Base-by-base conservation (phyloP, 2,329 filamentous ascomycete species). In the Neofusicoccum laricinum region DNA sequence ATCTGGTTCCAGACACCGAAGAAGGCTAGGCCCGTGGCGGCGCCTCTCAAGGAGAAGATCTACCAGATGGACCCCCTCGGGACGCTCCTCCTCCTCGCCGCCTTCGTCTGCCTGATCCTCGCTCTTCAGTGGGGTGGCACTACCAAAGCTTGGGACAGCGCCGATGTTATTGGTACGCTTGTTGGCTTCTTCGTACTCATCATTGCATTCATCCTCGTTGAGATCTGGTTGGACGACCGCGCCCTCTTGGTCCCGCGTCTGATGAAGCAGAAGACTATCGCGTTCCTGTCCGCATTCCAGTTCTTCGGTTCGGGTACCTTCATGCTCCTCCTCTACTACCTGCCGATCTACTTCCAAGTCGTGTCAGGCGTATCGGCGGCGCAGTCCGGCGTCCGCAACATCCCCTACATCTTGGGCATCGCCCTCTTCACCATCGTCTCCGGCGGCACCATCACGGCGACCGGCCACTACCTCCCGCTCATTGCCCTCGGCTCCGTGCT, bases 271-370 rank as follows among this genome's bases (percentile, higher is more conserved):
- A 74, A 79, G 14, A 72, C 71, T 2, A 71, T 82, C 50, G 71
- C 67, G 17, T 69, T 71, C n/a, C 69, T 71, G 32, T 76, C 71
- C 36, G 58, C 73, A 10, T 81, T 73, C 65, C 69, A 73, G 12
- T 75, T 80, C 68, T 73, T 79, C 65, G 68, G 71, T 63, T 46
- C 66, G 67, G 77, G 78, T 10, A 57, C 66, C 12, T 79, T 75
- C 62, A 75, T 79, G 64, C 25, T 79, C 14, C 58, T 77, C 2
- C 67, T 82, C 10, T 82, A 81, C 70, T 82, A 80, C 67, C 71
- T 82, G 0, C 80, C 80, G 8, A 79, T 84, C 38, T 83, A 81
- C 68, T 84, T 84, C 71, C 81, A 84, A 69, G 71, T 73, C 1
- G 73, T 81, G 8, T 67, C 70, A 19, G 71, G 72, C 51, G 70